Evolutionary conservation across 2,329 filamentous ascomycete species (phyloP).

Genomic region (Diatrype stigma): DNA sequence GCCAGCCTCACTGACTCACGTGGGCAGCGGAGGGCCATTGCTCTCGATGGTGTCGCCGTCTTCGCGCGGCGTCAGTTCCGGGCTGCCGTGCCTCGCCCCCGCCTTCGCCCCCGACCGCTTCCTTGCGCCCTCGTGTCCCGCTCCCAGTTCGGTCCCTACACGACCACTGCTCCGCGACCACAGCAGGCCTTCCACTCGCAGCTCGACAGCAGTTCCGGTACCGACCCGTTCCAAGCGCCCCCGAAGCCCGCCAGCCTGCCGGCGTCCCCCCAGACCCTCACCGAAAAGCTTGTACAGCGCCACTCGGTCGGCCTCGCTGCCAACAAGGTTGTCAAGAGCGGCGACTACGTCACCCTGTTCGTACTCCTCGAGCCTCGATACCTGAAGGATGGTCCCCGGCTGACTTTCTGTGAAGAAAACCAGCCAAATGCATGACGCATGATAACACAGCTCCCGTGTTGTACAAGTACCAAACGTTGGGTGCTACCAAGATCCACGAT

Average conservation of each 20-base stretch:
- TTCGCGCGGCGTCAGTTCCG: background rate
- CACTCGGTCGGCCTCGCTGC: conserved; percentile 71
- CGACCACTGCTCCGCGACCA: background rate
- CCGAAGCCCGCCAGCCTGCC: background rate
- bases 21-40: conserved; percentile 21
- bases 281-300: conserved; percentile 86
- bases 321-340: conserved; percentile 70
- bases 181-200: conserved; percentile 1
- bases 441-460: conserved; percentile 77
- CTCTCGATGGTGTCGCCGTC: background rate
- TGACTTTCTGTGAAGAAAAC: conserved; percentile 65
- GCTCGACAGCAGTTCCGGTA: conserved; percentile 1
- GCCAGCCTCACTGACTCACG: background rate
- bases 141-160: background rate
- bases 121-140: too few species aligned
- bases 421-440: conserved; percentile 78
- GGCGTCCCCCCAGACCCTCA: conserved; percentile 66
- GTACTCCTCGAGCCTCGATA: too few species aligned
- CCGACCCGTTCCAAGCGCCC: background rate
- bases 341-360: conserved; percentile 91
- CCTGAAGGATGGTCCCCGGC: too few species aligned
- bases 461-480: conserved; percentile 76
- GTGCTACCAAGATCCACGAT: conserved; percentile 69
- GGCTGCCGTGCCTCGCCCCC: background rate
- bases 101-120: background rate